Evolutionary conservation across 805 yeast genomes (phyloP), one percentile per base, ranked within the genome.

Genomic region (Sungouiozyma ichnusensis): DNA sequence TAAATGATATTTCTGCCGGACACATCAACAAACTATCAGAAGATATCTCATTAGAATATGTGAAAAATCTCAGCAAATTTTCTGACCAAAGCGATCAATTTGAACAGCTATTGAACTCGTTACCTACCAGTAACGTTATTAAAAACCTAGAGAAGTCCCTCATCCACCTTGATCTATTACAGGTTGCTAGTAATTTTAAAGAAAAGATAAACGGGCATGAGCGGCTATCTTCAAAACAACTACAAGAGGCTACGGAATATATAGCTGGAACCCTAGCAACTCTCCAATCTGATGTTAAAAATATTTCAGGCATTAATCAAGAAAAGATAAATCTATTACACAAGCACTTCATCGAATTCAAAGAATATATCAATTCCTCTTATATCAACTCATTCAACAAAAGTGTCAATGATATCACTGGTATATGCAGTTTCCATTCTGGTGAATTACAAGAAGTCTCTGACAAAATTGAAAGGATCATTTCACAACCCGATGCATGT

Each of bases 141-240:
- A 24, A 11, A 24, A 24, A 11, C 29, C 11, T 24, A 11, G 29
- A 24, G 11, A 11, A 24, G 11, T 24, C 29, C 11, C 9, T 24
- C 11, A 24, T 24, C 11, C 29, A 24, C n/a, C n/a, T n/a, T n/a
- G n/a, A n/a, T n/a, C n/a, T n/a, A n/a, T n/a, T n/a, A n/a, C n/a
- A 24, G 29, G 29, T 7, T 7, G 37, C 36, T 13, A 44, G 44
- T 16, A 33, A 44, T 13, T 31, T 53, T 3, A 14, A n/a, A 3
- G 40, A 37, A 14, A 46, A 44, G 20, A 40, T 17, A 15, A 24
- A 6, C 29, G 29, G 11, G 11, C 29, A 24, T 7, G 9, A 24
- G 29, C 29, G 6, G 29, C 6, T 24, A 24, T 24, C 29, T 7
- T 24, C 29, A 24, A 24, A 24, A 24, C 29, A 24, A 6, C 29